Base-by-base conservation (phyloP, 441 rosid species). In the Mallotus repandus region DNA sequence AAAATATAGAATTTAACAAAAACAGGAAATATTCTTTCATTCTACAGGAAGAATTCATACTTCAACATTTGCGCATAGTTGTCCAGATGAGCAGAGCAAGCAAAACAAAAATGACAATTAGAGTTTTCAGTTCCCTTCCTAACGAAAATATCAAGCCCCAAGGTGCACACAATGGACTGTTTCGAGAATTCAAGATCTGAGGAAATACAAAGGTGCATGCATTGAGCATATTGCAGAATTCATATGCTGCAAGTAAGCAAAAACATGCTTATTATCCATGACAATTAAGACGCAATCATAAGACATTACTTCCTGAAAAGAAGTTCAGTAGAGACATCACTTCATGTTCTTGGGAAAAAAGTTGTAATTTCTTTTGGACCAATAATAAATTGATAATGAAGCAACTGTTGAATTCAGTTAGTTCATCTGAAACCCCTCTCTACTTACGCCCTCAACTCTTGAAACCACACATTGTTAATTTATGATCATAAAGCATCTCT, bases 151-250 rank as follows among this genome's bases (percentile, higher is more conserved):
- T 35, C 15, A 52, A 50, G 50, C 29, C 29, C 4, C 41, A 35
- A 35, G 41, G 41, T 35, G 41, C 4, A 35, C 41, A 35, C 41
- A 35, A 43, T 9, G 74, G 35, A 35, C 32, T 35, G 48, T 54
- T 68, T 38, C 18, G 15, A 68, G 12, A 55, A 38, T 11, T n/a
- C 48, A 25, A 14, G 25, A 13, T 13, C 21, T 1, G 38, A 45
- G 10, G 19, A 38, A 6, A 69, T 11, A 22, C 52, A 41, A 12
- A 29, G 7, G 45, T 22, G 6, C 45, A 43, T 13, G 8, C 16
- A 29, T 21, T 54, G 53, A 73, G 63, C 63, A 48, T 59, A 32
- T 32, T 11, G 49, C 64, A 57, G n/a, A 13, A 29, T 57, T 65
- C 50, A 73, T 15, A 54, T 54, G 5, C 54, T 15, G 11, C 54